Conservation (phyloP, 805 yeast species). For the Wickerhamomyces hampshirensis region DNA sequence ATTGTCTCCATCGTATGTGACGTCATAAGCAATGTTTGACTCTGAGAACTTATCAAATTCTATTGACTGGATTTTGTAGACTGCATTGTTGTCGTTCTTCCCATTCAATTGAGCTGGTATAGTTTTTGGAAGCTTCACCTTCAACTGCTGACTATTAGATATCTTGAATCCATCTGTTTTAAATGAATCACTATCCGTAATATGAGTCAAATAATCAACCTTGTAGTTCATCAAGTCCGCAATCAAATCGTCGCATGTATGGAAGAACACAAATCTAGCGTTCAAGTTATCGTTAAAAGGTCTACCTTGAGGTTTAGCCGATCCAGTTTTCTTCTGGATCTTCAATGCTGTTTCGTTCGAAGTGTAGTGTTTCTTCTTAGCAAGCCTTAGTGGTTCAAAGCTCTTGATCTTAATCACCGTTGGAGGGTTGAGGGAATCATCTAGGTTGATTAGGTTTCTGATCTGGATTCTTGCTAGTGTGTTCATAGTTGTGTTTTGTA, state of each 20-base stretch:
- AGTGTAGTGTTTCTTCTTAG: conserved; percentile 24
- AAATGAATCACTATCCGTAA: conserved; percentile 11
- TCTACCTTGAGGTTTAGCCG: conserved; percentile 22
- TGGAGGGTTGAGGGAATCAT: conserved; percentile 13
- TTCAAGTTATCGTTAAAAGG: conserved; percentile 24
- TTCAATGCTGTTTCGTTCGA: conserved; percentile 4
- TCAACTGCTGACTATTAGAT: conserved; percentile 15
- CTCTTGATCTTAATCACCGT: conserved; percentile 17
- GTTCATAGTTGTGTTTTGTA: conserved; percentile 7
- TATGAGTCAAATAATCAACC: conserved; percentile 9
- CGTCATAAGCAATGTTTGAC: too few species aligned
- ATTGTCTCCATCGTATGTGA: conserved; percentile 20
- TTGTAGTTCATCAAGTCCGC: conserved; percentile 15
- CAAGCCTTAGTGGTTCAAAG: conserved; percentile 22
- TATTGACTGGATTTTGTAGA: conserved; percentile 11
- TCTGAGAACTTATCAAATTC: conserved; percentile 22
- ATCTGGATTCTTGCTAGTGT: conserved; percentile 6
- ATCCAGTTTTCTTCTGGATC: conserved; percentile 6
- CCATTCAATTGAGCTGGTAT: too few species aligned
- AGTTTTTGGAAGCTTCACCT: conserved; percentile 11
- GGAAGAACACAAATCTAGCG: conserved; percentile 24
- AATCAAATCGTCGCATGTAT: conserved; percentile 21
- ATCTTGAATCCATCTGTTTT: conserved; percentile 7
- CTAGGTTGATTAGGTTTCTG: background rate
- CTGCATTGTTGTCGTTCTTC: conserved; percentile 1